Conservation (phyloP, 2,329 filamentous ascomycete genomes). For the Bimuria novae-zelandiae region DNA sequence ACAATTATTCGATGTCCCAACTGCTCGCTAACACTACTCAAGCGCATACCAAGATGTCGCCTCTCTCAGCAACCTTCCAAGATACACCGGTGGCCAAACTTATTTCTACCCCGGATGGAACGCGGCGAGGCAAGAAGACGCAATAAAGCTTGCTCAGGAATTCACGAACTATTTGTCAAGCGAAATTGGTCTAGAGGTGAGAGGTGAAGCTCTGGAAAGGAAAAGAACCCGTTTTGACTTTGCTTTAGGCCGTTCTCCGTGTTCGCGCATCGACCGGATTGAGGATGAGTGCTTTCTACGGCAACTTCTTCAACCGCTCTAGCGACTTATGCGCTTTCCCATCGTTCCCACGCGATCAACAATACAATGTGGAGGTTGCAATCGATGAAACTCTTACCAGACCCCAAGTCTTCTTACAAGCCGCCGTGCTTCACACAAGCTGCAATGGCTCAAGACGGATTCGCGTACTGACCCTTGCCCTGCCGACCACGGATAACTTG, state of each 20-base stretch:
- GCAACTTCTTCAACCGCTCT: constrained; percentile 98
- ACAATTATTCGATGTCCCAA: too few relatives aligned
- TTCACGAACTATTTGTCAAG: constrained; percentile 97
- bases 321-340: constrained; percentile 98
- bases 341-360: constrained; percentile 95
- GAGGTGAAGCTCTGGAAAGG: too few relatives aligned
- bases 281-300: constrained; percentile 97
- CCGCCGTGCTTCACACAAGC: constrained; percentile 93
- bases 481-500: constrained; percentile 70
- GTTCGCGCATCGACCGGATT: constrained; percentile 93
- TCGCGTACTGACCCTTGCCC: neutral
- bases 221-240: too few relatives aligned
- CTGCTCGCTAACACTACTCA: too few relatives aligned
- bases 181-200: too few relatives aligned
- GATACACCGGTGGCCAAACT: constrained; percentile 96
- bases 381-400: constrained; percentile 95
- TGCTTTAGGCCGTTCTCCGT: constrained; percentile 92
- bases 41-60: constrained; percentile 89
- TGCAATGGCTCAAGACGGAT: constrained; percentile 89
- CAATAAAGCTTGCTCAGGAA: constrained; percentile 95
- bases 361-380: constrained; percentile 96
- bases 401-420: constrained; percentile 80
- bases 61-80: constrained; percentile 89
- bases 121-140: constrained; percentile 88
- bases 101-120: constrained; percentile 99